Percentiles rank a stretch among this genome's conserved stretches.
These are phyloP conservation scores for Diddensiella santjacobensis DNA, from an alignment of 805 yeast genomes.

Conservation along the genomic window DNA sequence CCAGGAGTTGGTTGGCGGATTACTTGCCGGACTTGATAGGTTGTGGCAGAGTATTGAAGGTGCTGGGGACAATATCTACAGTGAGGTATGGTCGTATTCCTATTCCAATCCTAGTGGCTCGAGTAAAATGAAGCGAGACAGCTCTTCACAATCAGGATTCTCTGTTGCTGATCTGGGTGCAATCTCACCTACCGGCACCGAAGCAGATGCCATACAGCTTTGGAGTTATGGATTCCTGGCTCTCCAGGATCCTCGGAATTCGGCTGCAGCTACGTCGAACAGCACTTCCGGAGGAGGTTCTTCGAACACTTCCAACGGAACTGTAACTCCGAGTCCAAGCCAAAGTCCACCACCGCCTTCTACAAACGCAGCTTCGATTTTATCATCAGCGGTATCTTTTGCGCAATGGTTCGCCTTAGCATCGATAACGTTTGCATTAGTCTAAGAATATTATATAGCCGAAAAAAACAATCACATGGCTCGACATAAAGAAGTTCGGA, in stretches of 20 bases:
- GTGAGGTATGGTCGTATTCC: slow-evolving; percentile 13
- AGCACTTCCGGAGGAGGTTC: neutral
- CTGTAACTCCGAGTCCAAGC: neutral
- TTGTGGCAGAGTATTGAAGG: slow-evolving; percentile 14
- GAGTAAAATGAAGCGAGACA: neutral
- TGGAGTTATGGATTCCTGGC: slow-evolving; percentile 16
- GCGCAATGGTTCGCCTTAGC: neutral
- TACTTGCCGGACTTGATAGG: slow-evolving; percentile 10
- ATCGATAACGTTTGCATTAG: neutral
- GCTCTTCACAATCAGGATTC: neutral
- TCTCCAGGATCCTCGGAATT: slow-evolving; percentile 9
- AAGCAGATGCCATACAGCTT: slow-evolving; percentile 11
- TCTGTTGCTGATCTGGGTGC: slow-evolving; percentile 11
- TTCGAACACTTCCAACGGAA: neutral
- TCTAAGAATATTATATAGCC: neutral
- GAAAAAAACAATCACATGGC: neutral
- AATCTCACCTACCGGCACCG: slow-evolving; percentile 8
- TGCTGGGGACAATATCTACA: slow-evolving; percentile 10
- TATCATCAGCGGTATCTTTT: neutral
- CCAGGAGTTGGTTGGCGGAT: slow-evolving; percentile 5
- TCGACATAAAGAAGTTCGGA: slow-evolving; percentile 5
- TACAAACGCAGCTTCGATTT: neutral
- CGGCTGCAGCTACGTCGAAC: neutral
- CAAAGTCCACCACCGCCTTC: neutral
- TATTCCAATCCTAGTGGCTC: slow-evolving; percentile 1